Base-by-base conservation (phyloP, 1,139 yeast genomes). In the Wickerhamomyces sp. region DNA sequence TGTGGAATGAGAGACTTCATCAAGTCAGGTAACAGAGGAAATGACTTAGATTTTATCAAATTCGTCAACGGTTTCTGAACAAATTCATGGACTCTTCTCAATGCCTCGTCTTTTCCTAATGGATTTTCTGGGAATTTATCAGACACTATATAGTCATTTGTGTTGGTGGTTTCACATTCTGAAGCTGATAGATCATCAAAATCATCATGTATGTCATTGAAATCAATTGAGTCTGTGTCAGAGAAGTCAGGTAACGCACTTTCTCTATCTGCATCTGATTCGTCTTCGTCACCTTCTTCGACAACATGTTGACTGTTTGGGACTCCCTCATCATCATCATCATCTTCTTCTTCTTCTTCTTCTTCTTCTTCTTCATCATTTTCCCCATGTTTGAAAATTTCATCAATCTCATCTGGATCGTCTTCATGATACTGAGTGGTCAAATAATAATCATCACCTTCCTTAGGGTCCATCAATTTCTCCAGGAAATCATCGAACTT, bases 401-500 rank as follows among this genome's bases (percentile, higher is more conserved):
- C 72, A 52, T 79, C 77, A 50, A 79, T 84, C 2, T 85, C 40
- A 2, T 61, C 71, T 6, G 64, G 64, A 26, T 62, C 67, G 48
- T 66, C 67, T 43, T 66, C 71, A n/a, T 62, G 71, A 58, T 84
- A 84, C 53, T 84, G 91, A 0, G 91, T 84, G 0, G 90, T 84
- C 57, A 83, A 67, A 53, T 84, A 84, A 49, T 73, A 71, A 7
- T 50, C 35, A 30, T 54, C 58, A 1, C 66, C 66, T 27, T 66
- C 71, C 10, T 72, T 72, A 0, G 77, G 80, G 4, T 53, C 23
- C 23, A 18, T 45, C 30, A 81, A 57, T 48, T 64, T 65, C 0
- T 62, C 58, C 45, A 81, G 56, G 47, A 83, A 70, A 23, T 79
- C 78, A 0, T 53, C 56, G 48, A 83, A 68, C 2, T 65, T 58